A percentile compares a stretch with the other conserved stretches of the same genome.
Evolutionary conservation across 2,329 filamentous ascomycete species (phyloP).

Genomic region (Hysterium pulicare): DNA sequence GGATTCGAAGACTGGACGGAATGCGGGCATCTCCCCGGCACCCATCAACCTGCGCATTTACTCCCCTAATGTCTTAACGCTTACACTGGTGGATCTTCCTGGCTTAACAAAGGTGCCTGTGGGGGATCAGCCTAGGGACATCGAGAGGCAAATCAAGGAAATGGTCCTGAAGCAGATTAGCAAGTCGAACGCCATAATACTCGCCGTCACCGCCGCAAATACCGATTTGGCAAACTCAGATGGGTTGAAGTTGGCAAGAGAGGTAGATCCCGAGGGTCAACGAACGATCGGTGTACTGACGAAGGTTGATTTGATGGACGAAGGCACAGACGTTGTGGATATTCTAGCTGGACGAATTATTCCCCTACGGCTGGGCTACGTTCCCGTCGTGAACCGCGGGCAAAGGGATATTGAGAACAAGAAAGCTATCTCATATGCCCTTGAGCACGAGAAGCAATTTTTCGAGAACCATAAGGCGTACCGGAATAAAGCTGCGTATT

Average conservation of each 20-base stretch:
- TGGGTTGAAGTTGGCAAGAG: constrained; percentile 89
- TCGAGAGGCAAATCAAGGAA: constrained; percentile 92
- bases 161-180: constrained; percentile 99
- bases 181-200: constrained; percentile 96
- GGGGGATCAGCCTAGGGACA: constrained; percentile 93
- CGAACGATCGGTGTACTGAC: constrained; percentile 97
- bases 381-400: constrained; percentile 95
- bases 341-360: constrained; percentile 98
- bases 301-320: constrained; percentile 99
- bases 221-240: constrained; percentile 98
- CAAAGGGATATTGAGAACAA: constrained; percentile 99
- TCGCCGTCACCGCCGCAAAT: constrained; percentile 94
- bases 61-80: constrained; percentile 94
- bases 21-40: constrained; percentile 91
- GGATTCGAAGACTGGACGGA: constrained; percentile 91
- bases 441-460: constrained; percentile 93
- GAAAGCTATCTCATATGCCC: constrained; percentile 83
- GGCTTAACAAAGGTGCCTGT: constrained; percentile 96
- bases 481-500: constrained; percentile 97
- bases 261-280: constrained; percentile 96
- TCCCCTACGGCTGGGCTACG: constrained; percentile 88
- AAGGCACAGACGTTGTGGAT: constrained; percentile 96
- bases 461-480: constrained; percentile 99
- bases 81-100: constrained; percentile 94
- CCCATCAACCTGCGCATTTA: constrained; percentile 98